Evolutionary conservation across 2,329 filamentous ascomycete species (phyloP).

Genomic region (Plenodomus biglobosus): DNA sequence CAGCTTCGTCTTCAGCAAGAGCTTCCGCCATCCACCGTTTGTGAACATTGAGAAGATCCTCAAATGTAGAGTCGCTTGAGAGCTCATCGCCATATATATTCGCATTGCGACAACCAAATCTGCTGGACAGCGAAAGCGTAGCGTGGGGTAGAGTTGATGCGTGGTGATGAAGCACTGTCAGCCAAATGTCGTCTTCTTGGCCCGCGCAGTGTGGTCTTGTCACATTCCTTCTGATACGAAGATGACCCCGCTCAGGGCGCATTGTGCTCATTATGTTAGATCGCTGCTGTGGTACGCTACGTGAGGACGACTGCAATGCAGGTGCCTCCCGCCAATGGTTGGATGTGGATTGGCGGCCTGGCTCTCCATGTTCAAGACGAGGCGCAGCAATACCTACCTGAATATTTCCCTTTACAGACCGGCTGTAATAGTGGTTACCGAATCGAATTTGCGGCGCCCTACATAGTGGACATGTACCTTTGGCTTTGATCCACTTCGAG

Average conservation of each 20-base stretch:
- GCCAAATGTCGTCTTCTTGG: background rate
- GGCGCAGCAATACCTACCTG: background rate
- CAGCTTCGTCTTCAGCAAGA: background rate
- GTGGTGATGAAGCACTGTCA: background rate
- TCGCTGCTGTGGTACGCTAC: background rate
- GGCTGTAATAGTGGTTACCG: background rate
- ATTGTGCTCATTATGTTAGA: background rate
- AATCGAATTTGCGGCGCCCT: constrained; percentile 4
- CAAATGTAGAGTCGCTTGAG: constrained; percentile 1
- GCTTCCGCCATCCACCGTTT: constrained; percentile 10
- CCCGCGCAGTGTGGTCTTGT: background rate
- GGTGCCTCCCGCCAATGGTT: background rate
- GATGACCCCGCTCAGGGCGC: background rate
- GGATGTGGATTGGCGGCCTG: background rate
- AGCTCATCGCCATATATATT: background rate
- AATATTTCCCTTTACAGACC: background rate
- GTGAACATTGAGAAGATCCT: constrained; percentile 5
- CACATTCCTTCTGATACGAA: background rate
- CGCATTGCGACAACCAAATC: background rate
- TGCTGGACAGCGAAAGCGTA: background rate
- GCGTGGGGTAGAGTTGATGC: background rate
- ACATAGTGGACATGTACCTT: constrained; percentile 19
- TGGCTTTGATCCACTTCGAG: constrained; percentile 8
- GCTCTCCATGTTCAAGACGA: background rate
- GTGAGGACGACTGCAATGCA: background rate